Evolutionary conservation across 805 yeast genomes (phyloP).

Genomic region (Komagataella mondaviorum): DNA sequence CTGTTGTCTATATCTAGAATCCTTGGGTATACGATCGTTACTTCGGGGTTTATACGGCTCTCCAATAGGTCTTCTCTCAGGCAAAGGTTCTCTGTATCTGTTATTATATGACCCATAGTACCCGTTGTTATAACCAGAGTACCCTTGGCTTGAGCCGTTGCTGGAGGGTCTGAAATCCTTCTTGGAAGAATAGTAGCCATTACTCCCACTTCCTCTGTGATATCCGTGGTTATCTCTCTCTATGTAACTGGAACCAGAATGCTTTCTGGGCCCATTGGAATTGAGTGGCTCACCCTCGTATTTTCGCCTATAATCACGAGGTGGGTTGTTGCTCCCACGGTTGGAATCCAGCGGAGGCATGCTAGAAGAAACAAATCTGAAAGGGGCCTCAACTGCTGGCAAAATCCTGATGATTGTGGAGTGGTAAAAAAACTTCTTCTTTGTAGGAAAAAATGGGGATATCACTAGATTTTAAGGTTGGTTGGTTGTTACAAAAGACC

Average conservation of each 20-base stretch:
- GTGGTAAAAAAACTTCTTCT: not conserved
- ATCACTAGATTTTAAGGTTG: not conserved
- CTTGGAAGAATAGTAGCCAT: not conserved
- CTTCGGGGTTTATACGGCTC: not conserved
- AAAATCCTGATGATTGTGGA: not conserved
- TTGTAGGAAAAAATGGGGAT: not conserved
- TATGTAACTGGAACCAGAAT: not conserved
- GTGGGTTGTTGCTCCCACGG: not conserved
- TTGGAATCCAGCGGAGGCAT: not conserved
- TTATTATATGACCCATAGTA: not conserved
- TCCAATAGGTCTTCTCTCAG: not conserved
- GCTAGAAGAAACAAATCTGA: not conserved
- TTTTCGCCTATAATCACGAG: not conserved
- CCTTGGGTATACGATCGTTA: not conserved
- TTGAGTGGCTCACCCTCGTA: not conserved
- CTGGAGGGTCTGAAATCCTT: not conserved
- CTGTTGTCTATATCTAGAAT: not conserved
- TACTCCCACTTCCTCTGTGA: not conserved
- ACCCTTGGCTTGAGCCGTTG: not conserved
- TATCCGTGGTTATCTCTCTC: not conserved
- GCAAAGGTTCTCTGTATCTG: not conserved
- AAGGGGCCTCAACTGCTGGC: not conserved
- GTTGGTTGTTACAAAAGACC: not conserved
- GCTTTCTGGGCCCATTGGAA: not conserved
- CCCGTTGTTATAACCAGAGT: not conserved